Percentiles rank a stretch among this genome's conserved stretches.
phyloP scores from a whole-genome alignment of 169 alveolate genomes.

The Eimeria tenella region DNA sequence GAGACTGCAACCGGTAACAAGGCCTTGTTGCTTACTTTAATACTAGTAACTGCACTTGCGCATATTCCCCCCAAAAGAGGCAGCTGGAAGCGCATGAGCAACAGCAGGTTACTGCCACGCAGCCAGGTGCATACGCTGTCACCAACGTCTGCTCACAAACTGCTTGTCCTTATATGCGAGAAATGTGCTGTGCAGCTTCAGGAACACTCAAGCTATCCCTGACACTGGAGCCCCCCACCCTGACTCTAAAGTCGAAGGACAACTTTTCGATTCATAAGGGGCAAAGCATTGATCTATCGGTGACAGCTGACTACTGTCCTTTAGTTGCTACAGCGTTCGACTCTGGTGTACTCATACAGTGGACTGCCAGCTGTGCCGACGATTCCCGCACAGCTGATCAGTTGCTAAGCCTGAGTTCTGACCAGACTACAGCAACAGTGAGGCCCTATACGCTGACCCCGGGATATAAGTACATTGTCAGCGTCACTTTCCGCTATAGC shows the following conservation, averaged over 20 bases:
- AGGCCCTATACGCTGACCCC: slow-evolving; percentile 58
- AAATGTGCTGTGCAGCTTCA: background rate
- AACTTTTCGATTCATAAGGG: background rate
- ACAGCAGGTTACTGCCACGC: too few relatives aligned
- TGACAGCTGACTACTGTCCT: slow-evolving; percentile 52
- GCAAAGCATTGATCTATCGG: slow-evolving; percentile 8
- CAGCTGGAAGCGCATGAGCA: too few relatives aligned
- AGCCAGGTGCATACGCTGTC: too few relatives aligned
- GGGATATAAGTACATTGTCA: slow-evolving; percentile 25
- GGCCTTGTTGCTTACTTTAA: too few relatives aligned
- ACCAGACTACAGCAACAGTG: slow-evolving; percentile 16
- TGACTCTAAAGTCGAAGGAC: background rate
- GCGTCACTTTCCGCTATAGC: slow-evolving; percentile 15
- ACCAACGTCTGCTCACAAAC: background rate
- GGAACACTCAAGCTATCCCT: background rate
- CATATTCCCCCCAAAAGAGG: too few relatives aligned
- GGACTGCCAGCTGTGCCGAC: slow-evolving; percentile 45
- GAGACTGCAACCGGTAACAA: slow-evolving; percentile 11
- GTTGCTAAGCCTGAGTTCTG: slow-evolving; percentile 34
- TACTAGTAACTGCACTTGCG: too few relatives aligned
- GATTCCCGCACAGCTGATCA: slow-evolving; percentile 69
- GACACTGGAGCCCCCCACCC: slow-evolving; percentile 14
- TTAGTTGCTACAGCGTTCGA: slow-evolving; percentile 27
- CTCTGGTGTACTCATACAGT: slow-evolving; percentile 45
- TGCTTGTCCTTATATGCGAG: background rate